Percentiles rank a stretch among this genome's conserved stretches.
phyloP scores from a whole-genome alignment of 345 rosid species.

The Orychophragmus violaceus region DNA sequence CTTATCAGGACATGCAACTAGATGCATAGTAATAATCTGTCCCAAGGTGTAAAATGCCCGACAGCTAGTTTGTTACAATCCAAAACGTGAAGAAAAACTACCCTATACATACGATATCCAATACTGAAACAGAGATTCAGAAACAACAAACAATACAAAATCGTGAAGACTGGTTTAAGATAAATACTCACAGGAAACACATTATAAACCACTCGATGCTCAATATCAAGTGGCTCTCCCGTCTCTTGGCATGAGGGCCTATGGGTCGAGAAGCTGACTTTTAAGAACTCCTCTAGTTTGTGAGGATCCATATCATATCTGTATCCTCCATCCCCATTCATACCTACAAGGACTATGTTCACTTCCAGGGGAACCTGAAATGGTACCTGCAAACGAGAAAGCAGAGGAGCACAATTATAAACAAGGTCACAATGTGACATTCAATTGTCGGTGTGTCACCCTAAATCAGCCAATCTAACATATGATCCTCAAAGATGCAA shows the following conservation, averaged over 20 bases:
- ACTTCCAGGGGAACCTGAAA: constrained; percentile 97
- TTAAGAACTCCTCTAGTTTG: constrained; percentile 75
- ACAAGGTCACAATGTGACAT: too few species aligned
- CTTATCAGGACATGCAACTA: background rate
- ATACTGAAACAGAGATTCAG: background rate
- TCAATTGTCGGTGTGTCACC: background rate
- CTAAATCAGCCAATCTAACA: background rate
- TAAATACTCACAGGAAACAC: constrained; percentile 62
- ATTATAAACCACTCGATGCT: constrained; percentile 79
- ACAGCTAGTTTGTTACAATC: background rate
- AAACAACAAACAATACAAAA: background rate
- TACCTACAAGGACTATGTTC: constrained; percentile 79
- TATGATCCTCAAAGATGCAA: background rate
- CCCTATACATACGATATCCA: background rate
- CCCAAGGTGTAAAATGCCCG: background rate
- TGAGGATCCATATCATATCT: constrained; percentile 60
- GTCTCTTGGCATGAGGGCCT: constrained; percentile 87
- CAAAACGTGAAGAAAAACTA: background rate
- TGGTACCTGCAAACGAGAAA: constrained; percentile 59
- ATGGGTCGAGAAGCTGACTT: constrained; percentile 67
- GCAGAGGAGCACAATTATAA: background rate
- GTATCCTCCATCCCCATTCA: constrained; percentile 89
- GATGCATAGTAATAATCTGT: constrained; percentile 5
- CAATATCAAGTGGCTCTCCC: constrained; percentile 84
- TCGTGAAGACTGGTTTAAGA: background rate